Percentiles rank a stretch among this genome's conserved stretches.
phyloP scores from a whole-genome alignment of 2,329 filamentous ascomycete species.

The Diaporthe citriasiana region DNA sequence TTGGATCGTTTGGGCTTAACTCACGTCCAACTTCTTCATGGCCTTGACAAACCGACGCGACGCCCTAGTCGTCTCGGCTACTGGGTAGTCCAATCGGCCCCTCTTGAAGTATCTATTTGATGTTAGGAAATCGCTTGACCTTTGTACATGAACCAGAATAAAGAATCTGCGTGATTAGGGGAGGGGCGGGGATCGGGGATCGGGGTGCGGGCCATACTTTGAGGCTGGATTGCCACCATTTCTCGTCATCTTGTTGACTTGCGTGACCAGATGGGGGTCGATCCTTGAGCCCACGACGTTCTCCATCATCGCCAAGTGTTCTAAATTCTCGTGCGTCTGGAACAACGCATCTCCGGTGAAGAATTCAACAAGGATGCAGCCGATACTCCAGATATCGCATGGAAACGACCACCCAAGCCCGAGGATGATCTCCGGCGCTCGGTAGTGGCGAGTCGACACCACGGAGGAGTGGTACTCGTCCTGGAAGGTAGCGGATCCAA shows the following conservation, averaged over 20 bases:
- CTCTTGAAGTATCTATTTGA: slow-evolving; percentile 74
- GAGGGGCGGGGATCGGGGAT: not conserved
- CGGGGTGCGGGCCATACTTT: too few species aligned
- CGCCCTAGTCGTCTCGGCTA: slow-evolving; percentile 72
- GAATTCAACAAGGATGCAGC: slow-evolving; percentile 80
- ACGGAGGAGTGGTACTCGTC: slow-evolving; percentile 81
- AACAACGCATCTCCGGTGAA: slow-evolving; percentile 80
- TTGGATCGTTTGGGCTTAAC: slow-evolving; percentile 46
- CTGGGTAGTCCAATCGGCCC: slow-evolving; percentile 75
- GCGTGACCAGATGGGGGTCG: slow-evolving; percentile 70
- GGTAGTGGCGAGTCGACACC: slow-evolving; percentile 78
- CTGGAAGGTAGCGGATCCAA: slow-evolving; percentile 80
- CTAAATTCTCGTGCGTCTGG: slow-evolving; percentile 80
- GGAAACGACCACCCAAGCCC: slow-evolving; percentile 80
- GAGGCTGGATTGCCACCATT: slow-evolving; percentile 72
- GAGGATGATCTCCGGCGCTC: slow-evolving; percentile 79
- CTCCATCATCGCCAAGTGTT: slow-evolving; percentile 84
- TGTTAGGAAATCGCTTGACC: slow-evolving; percentile 48
- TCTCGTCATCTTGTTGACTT: slow-evolving; percentile 70
- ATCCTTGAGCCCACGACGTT: slow-evolving; percentile 73
- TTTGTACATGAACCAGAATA: not conserved
- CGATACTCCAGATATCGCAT: slow-evolving; percentile 82
- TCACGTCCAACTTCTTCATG: slow-evolving; percentile 77
- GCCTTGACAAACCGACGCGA: slow-evolving; percentile 77
- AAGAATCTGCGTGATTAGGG: not conserved